phyloP scores from a whole-genome alignment of 139 green algal species.

The Coelastrella sp. region DNA sequence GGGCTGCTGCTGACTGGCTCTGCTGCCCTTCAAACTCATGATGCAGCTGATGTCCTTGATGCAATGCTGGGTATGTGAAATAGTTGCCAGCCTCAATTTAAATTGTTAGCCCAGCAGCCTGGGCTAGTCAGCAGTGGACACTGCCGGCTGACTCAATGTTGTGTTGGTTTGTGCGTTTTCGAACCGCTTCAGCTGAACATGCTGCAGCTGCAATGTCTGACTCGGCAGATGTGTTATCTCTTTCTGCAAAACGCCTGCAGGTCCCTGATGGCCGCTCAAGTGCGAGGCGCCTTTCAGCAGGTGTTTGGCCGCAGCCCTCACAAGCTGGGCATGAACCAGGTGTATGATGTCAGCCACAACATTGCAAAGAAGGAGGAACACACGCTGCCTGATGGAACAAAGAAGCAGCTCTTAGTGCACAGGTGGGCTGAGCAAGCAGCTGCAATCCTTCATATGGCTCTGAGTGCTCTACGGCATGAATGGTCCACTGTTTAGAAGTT shows the following conservation, averaged over 20 bases:
- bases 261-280: slow-evolving; percentile 31
- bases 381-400: slow-evolving; percentile 76
- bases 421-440: slow-evolving; percentile 10
- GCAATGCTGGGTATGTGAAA: too few species aligned
- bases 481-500: too few species aligned
- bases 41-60: background rate
- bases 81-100: too few species aligned
- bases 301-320: slow-evolving; percentile 80
- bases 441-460: background rate
- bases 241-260: slow-evolving; percentile 50
- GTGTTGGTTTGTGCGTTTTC: too few species aligned
- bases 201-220: too few species aligned
- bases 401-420: slow-evolving; percentile 88
- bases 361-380: slow-evolving; percentile 95
- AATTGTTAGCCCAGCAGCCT: too few species aligned
- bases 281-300: slow-evolving; percentile 75
- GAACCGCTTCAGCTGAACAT: too few species aligned
- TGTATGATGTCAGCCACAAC: slow-evolving; percentile 94
- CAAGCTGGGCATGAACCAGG: slow-evolving; percentile 94
- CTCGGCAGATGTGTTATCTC: too few species aligned
- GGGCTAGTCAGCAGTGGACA: too few species aligned
- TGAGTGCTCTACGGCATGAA: too few species aligned
- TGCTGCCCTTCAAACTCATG: slow-evolving; percentile 2
- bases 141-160: too few species aligned
- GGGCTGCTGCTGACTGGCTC: slow-evolving; percentile 47